Conservation (phyloP, 1,284 basidiomycete species). For the Anthracocystis walkeri region DNA sequence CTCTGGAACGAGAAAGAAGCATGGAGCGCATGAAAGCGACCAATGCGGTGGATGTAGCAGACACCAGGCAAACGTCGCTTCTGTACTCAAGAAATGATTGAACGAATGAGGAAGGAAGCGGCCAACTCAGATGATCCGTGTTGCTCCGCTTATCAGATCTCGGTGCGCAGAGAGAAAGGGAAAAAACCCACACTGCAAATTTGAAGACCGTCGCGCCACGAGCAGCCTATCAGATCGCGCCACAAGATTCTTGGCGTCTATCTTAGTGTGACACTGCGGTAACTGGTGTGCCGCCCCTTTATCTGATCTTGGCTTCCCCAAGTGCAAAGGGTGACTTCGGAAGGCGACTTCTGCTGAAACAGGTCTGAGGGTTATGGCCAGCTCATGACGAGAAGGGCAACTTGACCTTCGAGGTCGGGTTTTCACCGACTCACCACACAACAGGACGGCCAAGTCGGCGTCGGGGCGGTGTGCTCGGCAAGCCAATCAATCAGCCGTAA, state of each 20-base stretch:
- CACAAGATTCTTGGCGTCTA: conserved; percentile 1
- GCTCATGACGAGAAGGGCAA: too few species aligned
- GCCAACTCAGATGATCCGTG: conserved; percentile 19
- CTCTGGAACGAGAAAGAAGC: too few species aligned
- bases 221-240: conserved; percentile 35
- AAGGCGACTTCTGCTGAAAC: too few species aligned
- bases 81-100: neutral
- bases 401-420: too few species aligned
- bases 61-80: neutral
- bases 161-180: neutral
- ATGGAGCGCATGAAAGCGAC: too few species aligned
- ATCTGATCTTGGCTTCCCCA: too few species aligned
- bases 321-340: too few species aligned
- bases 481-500: conserved; percentile 7
- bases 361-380: too few species aligned
- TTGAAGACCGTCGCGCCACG: neutral
- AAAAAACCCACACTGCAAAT: neutral
- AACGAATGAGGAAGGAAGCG: neutral
- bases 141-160: conserved; percentile 49
- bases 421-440: too few species aligned
- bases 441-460: neutral
- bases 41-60: too few species aligned
- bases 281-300: neutral
- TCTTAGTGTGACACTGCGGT: neutral
- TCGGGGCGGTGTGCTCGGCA: neutral